Conservation (phyloP, 257 asterid genomes). For the Penstemon newberryi region DNA sequence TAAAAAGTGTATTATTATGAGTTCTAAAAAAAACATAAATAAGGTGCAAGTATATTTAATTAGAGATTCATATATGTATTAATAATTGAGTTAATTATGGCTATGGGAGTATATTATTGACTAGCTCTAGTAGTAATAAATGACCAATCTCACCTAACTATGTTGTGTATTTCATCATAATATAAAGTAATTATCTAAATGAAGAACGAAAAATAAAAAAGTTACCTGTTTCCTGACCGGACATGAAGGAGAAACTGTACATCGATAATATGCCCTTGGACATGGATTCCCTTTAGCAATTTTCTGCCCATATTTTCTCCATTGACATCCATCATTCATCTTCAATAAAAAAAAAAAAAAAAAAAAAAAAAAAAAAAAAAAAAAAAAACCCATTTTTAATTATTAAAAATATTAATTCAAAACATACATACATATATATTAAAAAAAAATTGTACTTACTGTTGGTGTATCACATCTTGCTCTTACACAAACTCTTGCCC, state of each 20-base stretch:
- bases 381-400: not conserved
- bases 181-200: too few species aligned
- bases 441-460: conserved; percentile 39
- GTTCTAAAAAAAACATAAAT: too few species aligned
- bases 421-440: not conserved
- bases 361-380: not conserved
- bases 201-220: not conserved
- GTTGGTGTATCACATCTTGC: conserved; percentile 81
- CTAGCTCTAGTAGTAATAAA: too few species aligned
- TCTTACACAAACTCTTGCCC: conserved; percentile 85
- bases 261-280: conserved; percentile 88
- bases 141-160: too few species aligned
- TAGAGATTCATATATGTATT: too few species aligned
- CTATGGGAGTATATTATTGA: too few species aligned
- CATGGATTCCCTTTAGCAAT: conserved; percentile 85
- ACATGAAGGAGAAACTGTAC: conserved; percentile 76
- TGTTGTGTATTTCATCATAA: too few species aligned
- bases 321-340: conserved; percentile 96
- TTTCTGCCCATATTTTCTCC: conserved; percentile 97
- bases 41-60: too few species aligned
- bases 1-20: too few species aligned
- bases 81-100: too few species aligned
- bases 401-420: not conserved
- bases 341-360: conserved; percentile 17
- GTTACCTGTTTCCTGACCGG: conserved; percentile 87